Evolutionary conservation across 371 early-diverging fungal species (phyloP), one percentile per base, ranked within the genome.

Genomic region (Rhizopus arrhizus): DNA sequence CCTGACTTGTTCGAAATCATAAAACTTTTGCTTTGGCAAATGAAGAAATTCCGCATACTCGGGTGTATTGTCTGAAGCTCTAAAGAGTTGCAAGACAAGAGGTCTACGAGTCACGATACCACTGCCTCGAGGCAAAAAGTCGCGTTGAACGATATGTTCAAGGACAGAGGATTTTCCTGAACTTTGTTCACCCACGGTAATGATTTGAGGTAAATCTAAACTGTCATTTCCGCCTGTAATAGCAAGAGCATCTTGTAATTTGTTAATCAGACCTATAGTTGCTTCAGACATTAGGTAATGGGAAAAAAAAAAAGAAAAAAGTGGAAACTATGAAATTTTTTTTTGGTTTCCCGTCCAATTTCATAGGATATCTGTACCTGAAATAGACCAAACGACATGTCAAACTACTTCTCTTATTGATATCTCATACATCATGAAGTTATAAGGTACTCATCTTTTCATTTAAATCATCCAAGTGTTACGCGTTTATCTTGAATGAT

Each of bases 81-180:
- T 86, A 40, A 92, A 84, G 13, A 97, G 83, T 68, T 97, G 95
- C 53, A 97, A 74, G 28, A 97, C 89, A n/a, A 96, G 70, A 32
- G 97, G 97, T 40, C 97, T 84, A 52, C 95, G 85, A 43, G 97
- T 96, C 56, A 96, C 95, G 61, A 97, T 91, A 38, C 95, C 97
- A 55, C 85, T 89, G 15, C 96, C 96, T 51, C 95, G 80, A 32
- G 97, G 97, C 54, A 97, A 66, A 62, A 97, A 93, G 69, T 95
- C 95, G 55, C 89, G 87, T 32, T 92, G 91, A 41, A 96, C 93
- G 53, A 97, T 88, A 63, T 91, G 92, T 63, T 96, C 96, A 33
- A 97, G 70, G 8, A 95, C 94, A 47, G 94, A 94, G 42, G 92
- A 92, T 73, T 97, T 97, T 51, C 97, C 97, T 49, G 91, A 87